Evolutionary conservation across 306 rosid genomes (phyloP), one percentile per base, ranked within the genome.

Genomic region (Vicia faba): DNA sequence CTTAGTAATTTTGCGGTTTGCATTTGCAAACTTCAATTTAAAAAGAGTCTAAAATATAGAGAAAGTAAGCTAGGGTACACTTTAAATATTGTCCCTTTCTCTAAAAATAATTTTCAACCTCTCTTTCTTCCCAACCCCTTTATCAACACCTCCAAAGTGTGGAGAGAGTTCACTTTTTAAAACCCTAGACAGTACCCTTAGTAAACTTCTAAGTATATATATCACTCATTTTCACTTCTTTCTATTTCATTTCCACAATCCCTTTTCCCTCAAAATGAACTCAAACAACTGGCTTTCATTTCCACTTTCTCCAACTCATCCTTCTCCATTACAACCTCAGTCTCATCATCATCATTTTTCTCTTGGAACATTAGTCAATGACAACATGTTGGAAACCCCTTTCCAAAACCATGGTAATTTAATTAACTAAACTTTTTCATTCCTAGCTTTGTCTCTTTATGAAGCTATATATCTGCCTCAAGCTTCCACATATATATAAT

Each of bases 231-330:
- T 66, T 13, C 43, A 33, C 70, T 62, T 8, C 48, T 73, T 25
- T 0, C 28, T 56, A 31, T 12, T 18, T 19, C 18, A 28, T 64
- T 44, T 64, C 69, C 40, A 44, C 39, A 38, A 3, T 16, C 11
- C n/a, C 5, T 11, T 10, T 49, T 53, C 14, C 33, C 31, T 11
- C 14, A 53, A 53, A 20, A 23, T 86, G 91, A 89, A 93, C 77
- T 74, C 93, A 76, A 93, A 93, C 85, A 93, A 88, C 91, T 93
- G 99, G 97, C 95, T 93, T 35, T 90, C 99, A 0, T 93, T 88
- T 77, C 99, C 99, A 45, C 91, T 89, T 69, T 88, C 96, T 46
- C 97, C 97, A 8, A 81, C 89, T 64, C 85, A 86, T 67, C 87
- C 83, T 70, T 77, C 98, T 69, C 80, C 98, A 2, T 26, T 87